Percentiles rank a stretch among this genome's conserved stretches.
Evolutionary conservation across 2,329 filamentous ascomycete species (phyloP).

Genomic region (Colletotrichum orbiculare): DNA sequence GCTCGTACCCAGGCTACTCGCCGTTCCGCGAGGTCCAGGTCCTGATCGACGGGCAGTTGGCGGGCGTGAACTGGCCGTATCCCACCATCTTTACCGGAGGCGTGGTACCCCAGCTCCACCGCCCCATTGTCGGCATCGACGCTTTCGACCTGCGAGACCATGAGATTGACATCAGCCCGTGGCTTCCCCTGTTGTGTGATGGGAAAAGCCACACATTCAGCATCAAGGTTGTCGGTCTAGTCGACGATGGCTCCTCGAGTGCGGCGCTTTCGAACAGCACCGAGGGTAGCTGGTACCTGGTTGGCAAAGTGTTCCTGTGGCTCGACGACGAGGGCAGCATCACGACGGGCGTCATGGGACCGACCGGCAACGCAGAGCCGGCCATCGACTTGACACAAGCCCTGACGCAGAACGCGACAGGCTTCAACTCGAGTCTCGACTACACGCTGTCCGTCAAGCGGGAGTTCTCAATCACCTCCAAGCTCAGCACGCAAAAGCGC

Average conservation of each 20-base stretch:
- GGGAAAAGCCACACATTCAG: conserved; percentile 73
- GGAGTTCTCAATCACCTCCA: conserved; percentile 63
- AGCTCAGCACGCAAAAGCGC: conserved; percentile 59
- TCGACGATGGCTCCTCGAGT: conserved; percentile 60
- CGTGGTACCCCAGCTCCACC: conserved; percentile 79
- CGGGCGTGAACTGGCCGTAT: conserved; percentile 84
- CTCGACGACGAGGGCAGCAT: conserved; percentile 62
- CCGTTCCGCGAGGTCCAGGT: conserved; percentile 86
- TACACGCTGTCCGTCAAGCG: conserved; percentile 69
- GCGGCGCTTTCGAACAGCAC: conserved; percentile 65
- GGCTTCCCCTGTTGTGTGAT: conserved; percentile 76
- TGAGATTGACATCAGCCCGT: conserved; percentile 85
- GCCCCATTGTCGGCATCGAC: conserved; percentile 81
- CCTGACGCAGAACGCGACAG: conserved; percentile 58
- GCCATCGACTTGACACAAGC: conserved; percentile 60
- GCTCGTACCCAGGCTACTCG: conserved; percentile 72
- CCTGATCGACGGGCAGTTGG: conserved; percentile 76
- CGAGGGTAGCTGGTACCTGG: conserved; percentile 77
- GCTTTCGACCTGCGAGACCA: conserved; percentile 83
- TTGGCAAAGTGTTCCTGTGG: conserved; percentile 84
- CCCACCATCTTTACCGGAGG: conserved; percentile 86
- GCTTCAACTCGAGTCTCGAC: conserved; percentile 67
- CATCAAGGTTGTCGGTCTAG: conserved; percentile 74
- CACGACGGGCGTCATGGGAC: conserved; percentile 60
- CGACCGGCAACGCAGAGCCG: conserved; percentile 48